A percentile compares a stretch with the other conserved stretches of the same genome.
These are phyloP conservation scores for Colletotrichum plurivorum DNA, from an alignment of 2,329 filamentous ascomycete genomes.

Conservation along the genomic window DNA sequence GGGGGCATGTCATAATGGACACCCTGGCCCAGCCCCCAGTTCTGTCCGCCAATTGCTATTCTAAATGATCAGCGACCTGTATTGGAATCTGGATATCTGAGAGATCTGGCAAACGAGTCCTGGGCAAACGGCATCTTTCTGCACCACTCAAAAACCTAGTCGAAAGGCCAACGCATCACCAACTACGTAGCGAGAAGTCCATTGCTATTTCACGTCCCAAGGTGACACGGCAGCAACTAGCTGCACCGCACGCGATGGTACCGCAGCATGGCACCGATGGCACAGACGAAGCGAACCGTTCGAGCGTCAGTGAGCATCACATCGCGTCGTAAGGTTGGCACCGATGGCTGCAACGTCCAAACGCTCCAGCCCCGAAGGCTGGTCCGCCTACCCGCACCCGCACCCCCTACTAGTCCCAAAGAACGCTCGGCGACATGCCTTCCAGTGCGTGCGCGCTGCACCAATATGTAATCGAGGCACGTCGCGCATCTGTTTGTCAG, in stretches of 20 bases:
- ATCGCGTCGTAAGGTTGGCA: conserved; percentile 5
- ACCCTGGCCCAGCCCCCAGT: conserved; percentile 9
- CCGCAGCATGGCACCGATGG: conserved; percentile 28
- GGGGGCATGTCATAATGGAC: conserved; percentile 32
- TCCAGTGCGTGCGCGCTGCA: conserved; percentile 11
- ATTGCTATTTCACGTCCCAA: conserved; percentile 23
- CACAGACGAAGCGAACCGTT: conserved; percentile 22
- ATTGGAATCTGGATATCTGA: background rate
- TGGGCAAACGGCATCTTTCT: conserved; percentile 10
- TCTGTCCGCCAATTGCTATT: conserved; percentile 13
- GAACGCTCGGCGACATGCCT: conserved; percentile 11
- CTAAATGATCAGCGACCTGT: conserved; percentile 22
- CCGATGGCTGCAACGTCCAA: conserved; percentile 17
- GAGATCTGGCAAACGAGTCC: conserved; percentile 23
- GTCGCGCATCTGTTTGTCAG: conserved; percentile 9
- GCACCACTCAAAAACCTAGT: conserved; percentile 20
- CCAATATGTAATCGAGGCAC: conserved; percentile 6
- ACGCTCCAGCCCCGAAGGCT: conserved; percentile 8
- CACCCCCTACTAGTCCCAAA: conserved; percentile 15
- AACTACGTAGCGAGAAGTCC: conserved; percentile 25
- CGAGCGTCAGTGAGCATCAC: conserved; percentile 12
- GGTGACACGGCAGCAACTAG: conserved; percentile 32
- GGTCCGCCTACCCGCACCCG: conserved; percentile 5
- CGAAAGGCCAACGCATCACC: conserved; percentile 27
- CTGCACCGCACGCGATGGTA: conserved; percentile 20